Percentiles rank a stretch among this genome's conserved stretches.
Evolutionary conservation across 2,329 filamentous ascomycete genomes (phyloP).

Genomic region (Pseudopithomyces chartarum): DNA sequence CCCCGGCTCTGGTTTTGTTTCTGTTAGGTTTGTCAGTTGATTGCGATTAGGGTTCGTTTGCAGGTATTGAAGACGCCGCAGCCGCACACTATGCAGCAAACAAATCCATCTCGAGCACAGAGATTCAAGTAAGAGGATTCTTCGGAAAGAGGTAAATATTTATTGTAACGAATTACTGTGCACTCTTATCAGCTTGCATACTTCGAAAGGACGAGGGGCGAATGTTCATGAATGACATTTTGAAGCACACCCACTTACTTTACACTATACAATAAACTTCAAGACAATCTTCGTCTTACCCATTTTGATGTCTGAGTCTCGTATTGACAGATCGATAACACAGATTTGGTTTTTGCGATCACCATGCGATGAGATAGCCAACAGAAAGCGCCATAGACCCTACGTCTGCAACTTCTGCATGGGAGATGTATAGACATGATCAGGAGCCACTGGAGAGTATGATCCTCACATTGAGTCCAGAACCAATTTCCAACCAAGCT

Average conservation of each 20-base stretch:
- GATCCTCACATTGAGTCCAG: no score
- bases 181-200: conserved; percentile 1
- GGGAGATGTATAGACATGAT: no score
- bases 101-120: background rate
- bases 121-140: background rate
- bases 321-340: no score
- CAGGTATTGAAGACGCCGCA: background rate
- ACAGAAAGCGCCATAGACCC: no score
- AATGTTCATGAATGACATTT: background rate
- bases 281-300: background rate
- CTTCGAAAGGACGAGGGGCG: background rate
- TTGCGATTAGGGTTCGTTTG: background rate
- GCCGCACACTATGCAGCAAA: background rate
- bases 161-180: conserved; percentile 2
- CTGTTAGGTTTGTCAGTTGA: background rate
- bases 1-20: background rate
- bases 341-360: no score
- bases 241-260: background rate
- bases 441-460: no score
- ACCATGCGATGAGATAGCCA: no score
- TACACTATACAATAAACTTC: background rate
- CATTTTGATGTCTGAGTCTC: no score
- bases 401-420: no score
- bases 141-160: background rate
- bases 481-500: no score